These are phyloP conservation scores for Calocera viscosa DNA, from an alignment of 768 basidiomycete genomes.

Conservation along the genomic window DNA sequence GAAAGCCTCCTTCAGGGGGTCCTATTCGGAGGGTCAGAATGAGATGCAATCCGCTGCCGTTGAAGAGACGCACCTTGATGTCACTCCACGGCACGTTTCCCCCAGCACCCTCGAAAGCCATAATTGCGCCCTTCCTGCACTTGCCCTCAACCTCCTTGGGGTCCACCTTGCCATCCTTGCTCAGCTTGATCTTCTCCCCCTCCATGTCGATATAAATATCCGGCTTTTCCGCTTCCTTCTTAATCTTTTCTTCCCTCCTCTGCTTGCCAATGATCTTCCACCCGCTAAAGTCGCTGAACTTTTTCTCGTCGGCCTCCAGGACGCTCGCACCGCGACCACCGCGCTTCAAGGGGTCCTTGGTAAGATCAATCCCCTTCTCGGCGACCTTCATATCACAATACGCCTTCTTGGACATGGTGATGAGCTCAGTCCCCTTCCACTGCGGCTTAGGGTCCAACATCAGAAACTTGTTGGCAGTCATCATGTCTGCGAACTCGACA, in stretches of 20 bases:
- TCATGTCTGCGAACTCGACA: slow-evolving; percentile 66
- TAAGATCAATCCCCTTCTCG: slow-evolving; percentile 61
- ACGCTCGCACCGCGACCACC: background rate
- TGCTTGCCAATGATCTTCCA: slow-evolving; percentile 46
- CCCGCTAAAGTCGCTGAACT: slow-evolving; percentile 55
- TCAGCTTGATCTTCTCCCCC: slow-evolving; percentile 30
- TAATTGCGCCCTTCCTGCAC: slow-evolving; percentile 39
- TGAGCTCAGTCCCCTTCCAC: slow-evolving; percentile 61
- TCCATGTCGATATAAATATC: slow-evolving; percentile 50
- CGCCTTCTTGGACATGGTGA: slow-evolving; percentile 80
- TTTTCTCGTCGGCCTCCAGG: slow-evolving; percentile 39
- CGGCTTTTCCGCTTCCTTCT: slow-evolving; percentile 29
- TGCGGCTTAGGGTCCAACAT: slow-evolving; percentile 68
- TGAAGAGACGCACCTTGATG: slow-evolving; percentile 34
- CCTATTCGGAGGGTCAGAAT: slow-evolving; percentile 23
- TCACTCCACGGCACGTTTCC: slow-evolving; percentile 50
- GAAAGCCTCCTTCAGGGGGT: slow-evolving; percentile 39
- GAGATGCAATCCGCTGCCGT: background rate
- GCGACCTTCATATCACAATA: slow-evolving; percentile 96
- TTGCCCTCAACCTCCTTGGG: slow-evolving; percentile 33
- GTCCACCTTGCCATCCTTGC: slow-evolving; percentile 33
- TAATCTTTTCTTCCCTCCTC: slow-evolving; percentile 20
- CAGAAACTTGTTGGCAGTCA: slow-evolving; percentile 60
- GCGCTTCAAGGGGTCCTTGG: background rate
- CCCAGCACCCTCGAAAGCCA: slow-evolving; percentile 48